These are phyloP conservation scores for Botrytis galanthina DNA, from an alignment of 2,329 filamentous ascomycete genomes.

Conservation along the genomic window DNA sequence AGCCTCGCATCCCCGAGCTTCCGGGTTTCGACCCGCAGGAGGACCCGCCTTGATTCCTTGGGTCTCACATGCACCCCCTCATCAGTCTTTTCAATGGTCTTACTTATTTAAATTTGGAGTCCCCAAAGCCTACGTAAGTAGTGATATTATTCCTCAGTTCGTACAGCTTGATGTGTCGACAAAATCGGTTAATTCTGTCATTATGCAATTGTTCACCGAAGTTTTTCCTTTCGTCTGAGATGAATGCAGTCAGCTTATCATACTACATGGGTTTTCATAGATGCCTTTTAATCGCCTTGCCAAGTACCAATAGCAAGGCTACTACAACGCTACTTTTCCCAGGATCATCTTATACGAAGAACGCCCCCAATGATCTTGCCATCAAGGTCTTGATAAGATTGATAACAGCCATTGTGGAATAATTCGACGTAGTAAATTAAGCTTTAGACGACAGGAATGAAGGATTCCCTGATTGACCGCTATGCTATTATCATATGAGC, in stretches of 20 bases:
- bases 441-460: background rate
- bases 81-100: background rate
- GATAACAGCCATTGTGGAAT: background rate
- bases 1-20: background rate
- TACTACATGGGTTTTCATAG: background rate
- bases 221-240: no score
- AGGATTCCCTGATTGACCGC: background rate
- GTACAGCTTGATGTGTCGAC: background rate
- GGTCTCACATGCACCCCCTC: background rate
- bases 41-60: background rate
- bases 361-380: no score
- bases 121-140: background rate
- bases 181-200: background rate
- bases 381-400: background rate
- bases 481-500: background rate
- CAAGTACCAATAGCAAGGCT: background rate
- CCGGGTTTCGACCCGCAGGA: background rate
- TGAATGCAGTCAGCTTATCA: background rate
- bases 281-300: background rate
- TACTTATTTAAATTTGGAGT: background rate
- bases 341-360: background rate
- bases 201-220: background rate
- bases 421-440: background rate
- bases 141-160: background rate
- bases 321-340: background rate